A percentile compares a stretch with the other conserved stretches of the same genome.
These are phyloP conservation scores for Botrytis medusae DNA, from an alignment of 2,329 filamentous ascomycete species.

Conservation along the genomic window DNA sequence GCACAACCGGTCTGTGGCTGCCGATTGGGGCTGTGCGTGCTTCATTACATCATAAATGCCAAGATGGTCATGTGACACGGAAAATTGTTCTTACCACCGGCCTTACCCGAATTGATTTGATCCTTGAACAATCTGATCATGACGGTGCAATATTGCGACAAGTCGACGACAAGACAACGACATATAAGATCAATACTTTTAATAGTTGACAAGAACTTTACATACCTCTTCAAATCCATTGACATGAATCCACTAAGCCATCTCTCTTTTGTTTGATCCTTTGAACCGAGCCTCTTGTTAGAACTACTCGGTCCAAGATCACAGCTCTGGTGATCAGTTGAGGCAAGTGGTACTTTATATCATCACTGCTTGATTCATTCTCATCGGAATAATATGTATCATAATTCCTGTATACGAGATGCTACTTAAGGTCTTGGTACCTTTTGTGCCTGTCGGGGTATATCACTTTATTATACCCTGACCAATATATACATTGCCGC, in stretches of 20 bases:
- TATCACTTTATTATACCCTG: not conserved
- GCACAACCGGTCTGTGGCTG: not conserved
- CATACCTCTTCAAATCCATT: not conserved
- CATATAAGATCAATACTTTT: not conserved
- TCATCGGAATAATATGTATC: not conserved
- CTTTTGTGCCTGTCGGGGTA: not conserved
- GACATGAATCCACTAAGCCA: not conserved
- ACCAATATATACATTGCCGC: not conserved
- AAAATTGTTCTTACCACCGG: not conserved
- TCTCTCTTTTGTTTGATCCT: not conserved
- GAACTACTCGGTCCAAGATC: not conserved
- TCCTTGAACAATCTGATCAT: not conserved
- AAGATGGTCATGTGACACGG: not conserved
- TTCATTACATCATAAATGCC: not conserved
- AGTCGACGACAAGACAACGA: not conserved
- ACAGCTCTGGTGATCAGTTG: not conserved
- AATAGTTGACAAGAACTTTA: not conserved
- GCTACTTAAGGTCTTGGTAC: not conserved
- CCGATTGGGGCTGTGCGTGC: not conserved
- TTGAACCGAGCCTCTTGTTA: not conserved
- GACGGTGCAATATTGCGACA: not conserved
- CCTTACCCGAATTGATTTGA: not conserved
- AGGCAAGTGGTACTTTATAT: not conserved
- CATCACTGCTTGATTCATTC: not conserved
- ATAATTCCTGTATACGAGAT: not conserved